Evolutionary conservation across 176 grass and related monocot species (phyloP).

Genomic region (Guadua angustifolia): DNA sequence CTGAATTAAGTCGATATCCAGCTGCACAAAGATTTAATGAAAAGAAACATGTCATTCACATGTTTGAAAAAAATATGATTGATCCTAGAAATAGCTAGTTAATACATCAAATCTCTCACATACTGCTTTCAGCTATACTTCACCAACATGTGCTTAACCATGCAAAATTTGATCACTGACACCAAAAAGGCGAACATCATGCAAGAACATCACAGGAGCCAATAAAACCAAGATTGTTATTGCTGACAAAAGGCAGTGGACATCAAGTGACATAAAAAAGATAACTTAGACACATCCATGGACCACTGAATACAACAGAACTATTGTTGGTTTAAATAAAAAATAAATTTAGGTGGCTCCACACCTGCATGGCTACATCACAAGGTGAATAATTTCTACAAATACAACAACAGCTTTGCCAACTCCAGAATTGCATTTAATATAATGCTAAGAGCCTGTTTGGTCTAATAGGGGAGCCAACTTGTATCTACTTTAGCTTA

Average conservation of each 20-base stretch:
- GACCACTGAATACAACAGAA: not conserved
- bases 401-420: not conserved
- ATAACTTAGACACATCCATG: not conserved
- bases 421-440: not conserved
- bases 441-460: not conserved
- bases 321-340: not conserved
- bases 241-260: not conserved
- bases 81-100: conserved; percentile 12
- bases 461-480: not conserved
- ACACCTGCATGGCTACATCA: not conserved
- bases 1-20: conserved; percentile 92
- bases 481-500: not conserved
- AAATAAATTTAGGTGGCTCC: not conserved
- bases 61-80: conserved; percentile 9
- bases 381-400: conserved; percentile 13
- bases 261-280: not conserved
- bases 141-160: conserved; percentile 2
- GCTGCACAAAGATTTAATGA: conserved; percentile 70
- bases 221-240: not conserved
- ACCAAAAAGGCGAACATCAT: conserved; percentile 6
- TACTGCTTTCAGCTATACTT: conserved; percentile 20
- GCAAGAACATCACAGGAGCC: not conserved
- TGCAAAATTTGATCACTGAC: not conserved
- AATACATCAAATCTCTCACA: not conserved
- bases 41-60: conserved; percentile 39